Evolutionary conservation across 345 rosid species (phyloP).

Genomic region (Gossypium bickii): DNA sequence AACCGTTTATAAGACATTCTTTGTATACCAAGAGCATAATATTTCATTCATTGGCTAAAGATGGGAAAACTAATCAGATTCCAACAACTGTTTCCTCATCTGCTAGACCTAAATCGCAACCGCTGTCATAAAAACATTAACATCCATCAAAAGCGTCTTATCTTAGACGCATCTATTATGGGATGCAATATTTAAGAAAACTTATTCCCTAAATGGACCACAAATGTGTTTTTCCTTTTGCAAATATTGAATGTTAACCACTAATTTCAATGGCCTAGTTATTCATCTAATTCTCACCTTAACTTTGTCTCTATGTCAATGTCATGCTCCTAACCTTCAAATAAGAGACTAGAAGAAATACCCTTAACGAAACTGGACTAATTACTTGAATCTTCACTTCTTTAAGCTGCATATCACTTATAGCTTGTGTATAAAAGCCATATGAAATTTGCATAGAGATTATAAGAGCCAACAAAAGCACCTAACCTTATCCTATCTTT

Average conservation of each 20-base stretch:
- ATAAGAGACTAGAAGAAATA: neutral
- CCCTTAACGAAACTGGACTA: neutral
- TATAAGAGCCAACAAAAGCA: neutral
- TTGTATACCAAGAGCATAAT: neutral
- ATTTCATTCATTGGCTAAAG: neutral
- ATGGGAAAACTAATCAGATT: neutral
- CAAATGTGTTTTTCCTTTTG: neutral
- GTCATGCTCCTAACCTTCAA: neutral
- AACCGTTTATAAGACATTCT: neutral
- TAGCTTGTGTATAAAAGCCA: neutral
- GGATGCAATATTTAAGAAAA: neutral
- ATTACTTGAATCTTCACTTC: neutral
- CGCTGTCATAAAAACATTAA: neutral
- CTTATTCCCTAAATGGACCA: neutral
- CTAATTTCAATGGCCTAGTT: neutral
- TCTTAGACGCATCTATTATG: neutral
- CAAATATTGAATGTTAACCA: neutral
- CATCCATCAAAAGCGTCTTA: constrained; percentile 2
- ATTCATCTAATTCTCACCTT: neutral
- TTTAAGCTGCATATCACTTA: neutral
- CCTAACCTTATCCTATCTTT: neutral
- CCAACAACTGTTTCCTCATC: neutral
- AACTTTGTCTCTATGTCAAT: neutral
- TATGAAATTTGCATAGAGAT: neutral
- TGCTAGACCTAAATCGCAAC: neutral